Evolutionary conservation across 2,329 filamentous ascomycete species (phyloP), one percentile per base, ranked within the genome.

Genomic region (Cordyceps javanica): DNA sequence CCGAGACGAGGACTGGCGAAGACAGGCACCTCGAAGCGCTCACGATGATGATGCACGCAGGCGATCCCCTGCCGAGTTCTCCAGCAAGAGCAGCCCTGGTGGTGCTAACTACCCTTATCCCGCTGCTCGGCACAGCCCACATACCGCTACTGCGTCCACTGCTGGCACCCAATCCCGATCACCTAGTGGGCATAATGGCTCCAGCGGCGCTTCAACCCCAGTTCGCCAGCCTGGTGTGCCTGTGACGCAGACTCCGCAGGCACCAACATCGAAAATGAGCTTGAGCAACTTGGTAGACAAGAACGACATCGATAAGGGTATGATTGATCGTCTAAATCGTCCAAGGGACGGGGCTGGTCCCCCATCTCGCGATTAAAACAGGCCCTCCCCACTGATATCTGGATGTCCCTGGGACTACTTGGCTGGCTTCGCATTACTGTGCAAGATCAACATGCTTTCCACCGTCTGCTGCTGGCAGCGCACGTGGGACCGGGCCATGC

Each of bases 241-340:
- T 56, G 28, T 61, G 16, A 58, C 54, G 11, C 65, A 60, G 50
- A 61, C 60, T 25, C 63, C 65, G 57, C 63, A 64, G 51, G 65
- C 62, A 32, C 62, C 67, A 14, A 55, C 66, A 11, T 80, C 77
- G n/a, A 73, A 79, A 23, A 82, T 82, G 79, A 82, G 77, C 63
- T 64, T 81, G 41, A 77, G 75, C 64, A 79, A 78, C 58, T 68
- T 80, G 60, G 76, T 81, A 65, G 79, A 77, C 28, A 75, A 74
- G 63, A 77, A 73, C 62, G 80, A 82, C 58, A 82, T 83, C 58
- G 81, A 83, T 63, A 74, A 75, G 62, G 75, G 70, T 59, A 83
- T 83, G 81, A 72, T 83, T 57, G 75, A 76, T 39, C 75, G 78
- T 38, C 66, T 83, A 53, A 79, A 81, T 61, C 71, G 75, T 48